Evolutionary conservation across 441 rosid genomes (phyloP).

Genomic region (Syzygium syzygioides): DNA sequence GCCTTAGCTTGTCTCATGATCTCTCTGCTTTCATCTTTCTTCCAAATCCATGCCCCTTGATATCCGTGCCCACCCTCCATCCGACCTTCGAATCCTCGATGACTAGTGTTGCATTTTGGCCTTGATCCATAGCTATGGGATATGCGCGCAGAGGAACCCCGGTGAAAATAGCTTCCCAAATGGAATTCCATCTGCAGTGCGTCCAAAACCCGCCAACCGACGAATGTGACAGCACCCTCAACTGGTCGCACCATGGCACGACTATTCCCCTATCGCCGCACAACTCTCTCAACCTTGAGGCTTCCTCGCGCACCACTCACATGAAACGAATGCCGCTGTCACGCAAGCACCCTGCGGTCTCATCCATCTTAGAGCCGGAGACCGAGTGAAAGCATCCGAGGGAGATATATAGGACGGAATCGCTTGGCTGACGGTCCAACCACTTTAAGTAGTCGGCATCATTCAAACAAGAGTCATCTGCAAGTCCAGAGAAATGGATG

Average conservation of each 20-base stretch:
- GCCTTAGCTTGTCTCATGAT: neutral
- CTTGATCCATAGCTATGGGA: constrained; percentile 37
- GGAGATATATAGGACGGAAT: constrained; percentile 39
- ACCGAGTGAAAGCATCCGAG: constrained; percentile 38
- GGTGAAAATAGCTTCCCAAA: constrained; percentile 29
- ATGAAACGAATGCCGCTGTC: constrained; percentile 28
- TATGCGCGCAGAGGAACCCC: constrained; percentile 36
- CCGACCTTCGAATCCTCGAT: constrained; percentile 52
- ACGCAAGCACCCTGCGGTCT: constrained; percentile 23
- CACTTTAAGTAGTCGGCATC: constrained; percentile 5
- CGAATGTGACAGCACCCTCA: constrained; percentile 32
- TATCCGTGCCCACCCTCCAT: constrained; percentile 17
- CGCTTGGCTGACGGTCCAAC: constrained; percentile 33
- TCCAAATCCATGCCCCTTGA: neutral
- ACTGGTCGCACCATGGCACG: constrained; percentile 57
- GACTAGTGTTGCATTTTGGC: constrained; percentile 18
- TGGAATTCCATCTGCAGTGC: constrained; percentile 60
- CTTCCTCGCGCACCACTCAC: constrained; percentile 26
- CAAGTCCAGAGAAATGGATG: neutral
- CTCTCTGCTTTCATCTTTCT: neutral
- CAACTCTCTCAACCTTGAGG: neutral
- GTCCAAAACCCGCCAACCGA: constrained; percentile 54
- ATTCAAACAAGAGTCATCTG: neutral
- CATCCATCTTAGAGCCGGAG: constrained; percentile 35
- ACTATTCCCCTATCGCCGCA: constrained; percentile 20